Conservation (phyloP, 176 grass and related monocot genomes). For the Chrysopogon serrulatus region DNA sequence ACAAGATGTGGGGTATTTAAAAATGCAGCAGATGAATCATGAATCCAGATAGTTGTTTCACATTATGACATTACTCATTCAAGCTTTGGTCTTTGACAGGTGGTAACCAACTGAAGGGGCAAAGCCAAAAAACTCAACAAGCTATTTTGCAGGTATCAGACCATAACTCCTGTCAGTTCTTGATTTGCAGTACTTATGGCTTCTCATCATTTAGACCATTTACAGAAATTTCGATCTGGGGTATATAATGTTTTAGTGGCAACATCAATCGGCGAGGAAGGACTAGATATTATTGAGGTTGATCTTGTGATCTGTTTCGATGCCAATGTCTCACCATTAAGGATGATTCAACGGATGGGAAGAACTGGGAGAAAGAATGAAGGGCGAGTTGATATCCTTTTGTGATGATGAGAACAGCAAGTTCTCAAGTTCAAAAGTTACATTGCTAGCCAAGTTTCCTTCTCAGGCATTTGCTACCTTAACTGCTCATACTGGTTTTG, state of each 20-base stretch:
- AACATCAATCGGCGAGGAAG: constrained; percentile 98
- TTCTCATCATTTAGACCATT: constrained; percentile 2
- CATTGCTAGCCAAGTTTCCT: constrained; percentile 5
- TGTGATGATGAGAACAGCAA: constrained; percentile 1
- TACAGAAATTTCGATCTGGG: constrained; percentile 85
- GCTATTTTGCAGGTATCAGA: constrained; percentile 51
- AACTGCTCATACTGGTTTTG: constrained; percentile 78
- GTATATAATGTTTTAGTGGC: constrained; percentile 89
- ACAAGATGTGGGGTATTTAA: background rate
- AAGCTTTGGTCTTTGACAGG: constrained; percentile 9
- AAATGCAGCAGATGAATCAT: background rate
- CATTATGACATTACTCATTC: background rate
- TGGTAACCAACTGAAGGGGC: constrained; percentile 1
- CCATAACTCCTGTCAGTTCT: background rate
- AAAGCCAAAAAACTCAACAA: constrained; percentile 22
- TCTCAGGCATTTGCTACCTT: constrained; percentile 46
- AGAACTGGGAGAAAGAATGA: constrained; percentile 88
- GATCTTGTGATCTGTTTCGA: constrained; percentile 98
- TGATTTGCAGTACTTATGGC: background rate
- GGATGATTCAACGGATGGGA: constrained; percentile 99
- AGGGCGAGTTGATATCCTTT: constrained; percentile 97
- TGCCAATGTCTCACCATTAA: constrained; percentile 93
- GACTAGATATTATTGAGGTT: constrained; percentile 96
- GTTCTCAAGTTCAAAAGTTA: constrained; percentile 9
- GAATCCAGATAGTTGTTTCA: background rate